A percentile compares a stretch with the other conserved stretches of the same genome.
phyloP scores from a whole-genome alignment of 1,284 basidiomycete species.

The Ganoderma lucidum region DNA sequence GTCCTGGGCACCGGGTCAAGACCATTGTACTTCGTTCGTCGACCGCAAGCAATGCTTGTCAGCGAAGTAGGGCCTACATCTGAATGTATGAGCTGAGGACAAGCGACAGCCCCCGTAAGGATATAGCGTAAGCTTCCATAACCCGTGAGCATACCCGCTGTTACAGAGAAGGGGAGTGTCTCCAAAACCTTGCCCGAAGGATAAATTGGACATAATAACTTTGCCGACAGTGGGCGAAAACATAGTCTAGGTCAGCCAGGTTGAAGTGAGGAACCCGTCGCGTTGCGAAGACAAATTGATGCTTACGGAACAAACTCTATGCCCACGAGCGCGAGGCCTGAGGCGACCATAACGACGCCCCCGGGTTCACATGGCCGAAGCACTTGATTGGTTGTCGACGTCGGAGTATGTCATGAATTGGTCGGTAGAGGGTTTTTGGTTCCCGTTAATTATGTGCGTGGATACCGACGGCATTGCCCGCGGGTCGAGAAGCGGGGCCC shows the following conservation, averaged over 20 bases:
- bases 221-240: not conserved
- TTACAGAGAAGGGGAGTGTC: not conserved
- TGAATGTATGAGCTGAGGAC: conserved; percentile 13
- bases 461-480: conserved; percentile 16
- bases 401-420: conserved; percentile 25
- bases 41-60: not conserved
- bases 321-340: conserved; percentile 24
- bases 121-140: conserved; percentile 16
- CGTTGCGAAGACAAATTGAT: conserved; percentile 9
- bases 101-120: conserved; percentile 16
- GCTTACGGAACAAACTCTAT: conserved; percentile 24
- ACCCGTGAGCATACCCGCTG: not conserved
- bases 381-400: conserved; percentile 16
- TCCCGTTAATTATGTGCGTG: conserved; percentile 30
- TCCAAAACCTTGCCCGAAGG: not conserved
- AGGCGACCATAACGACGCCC: conserved; percentile 28
- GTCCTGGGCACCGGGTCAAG: not conserved
- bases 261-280: conserved; percentile 19
- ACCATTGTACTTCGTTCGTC: not conserved
- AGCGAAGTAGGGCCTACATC: not conserved
- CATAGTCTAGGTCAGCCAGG: conserved; percentile 6
- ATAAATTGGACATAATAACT: not conserved
- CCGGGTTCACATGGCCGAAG: conserved; percentile 24
- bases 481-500: conserved; percentile 11
- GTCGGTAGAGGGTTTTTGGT: conserved; percentile 14